These are phyloP conservation scores for Fraxinus angustifolia DNA, from an alignment of 305 asterid species.

Conservation along the genomic window DNA sequence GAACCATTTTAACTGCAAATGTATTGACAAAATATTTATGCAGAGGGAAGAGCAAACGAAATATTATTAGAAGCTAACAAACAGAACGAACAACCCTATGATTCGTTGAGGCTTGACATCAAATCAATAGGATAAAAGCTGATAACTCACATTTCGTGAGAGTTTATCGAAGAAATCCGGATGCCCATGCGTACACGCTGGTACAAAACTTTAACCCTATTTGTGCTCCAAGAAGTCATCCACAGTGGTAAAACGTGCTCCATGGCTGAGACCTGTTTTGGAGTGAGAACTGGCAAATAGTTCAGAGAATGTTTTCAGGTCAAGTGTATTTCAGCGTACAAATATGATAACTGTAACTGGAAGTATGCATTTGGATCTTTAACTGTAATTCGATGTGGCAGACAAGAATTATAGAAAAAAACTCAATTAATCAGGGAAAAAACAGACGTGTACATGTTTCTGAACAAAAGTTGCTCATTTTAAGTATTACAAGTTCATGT, in stretches of 20 bases:
- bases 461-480: constrained; percentile 6
- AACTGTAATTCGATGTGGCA: not conserved
- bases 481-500: not conserved
- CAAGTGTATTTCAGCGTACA: constrained; percentile 20
- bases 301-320: constrained; percentile 16
- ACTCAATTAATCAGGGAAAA: not conserved
- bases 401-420: not conserved
- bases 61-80: constrained; percentile 7
- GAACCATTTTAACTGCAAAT: not conserved
- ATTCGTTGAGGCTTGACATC: not conserved
- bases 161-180: constrained; percentile 61
- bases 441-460: not conserved
- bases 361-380: not conserved
- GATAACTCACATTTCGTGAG: constrained; percentile 61
- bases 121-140: not conserved
- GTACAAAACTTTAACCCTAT: constrained; percentile 39
- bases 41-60: not conserved
- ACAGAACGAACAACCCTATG: not conserved
- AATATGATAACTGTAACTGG: not conserved
- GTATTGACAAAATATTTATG: not conserved
- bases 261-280: constrained; percentile 66
- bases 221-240: constrained; percentile 61
- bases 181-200: constrained; percentile 58
- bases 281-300: constrained; percentile 62
- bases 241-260: constrained; percentile 86